Conservation (phyloP, 2,329 filamentous ascomycete species). For the Leptographium wingfieldii region DNA sequence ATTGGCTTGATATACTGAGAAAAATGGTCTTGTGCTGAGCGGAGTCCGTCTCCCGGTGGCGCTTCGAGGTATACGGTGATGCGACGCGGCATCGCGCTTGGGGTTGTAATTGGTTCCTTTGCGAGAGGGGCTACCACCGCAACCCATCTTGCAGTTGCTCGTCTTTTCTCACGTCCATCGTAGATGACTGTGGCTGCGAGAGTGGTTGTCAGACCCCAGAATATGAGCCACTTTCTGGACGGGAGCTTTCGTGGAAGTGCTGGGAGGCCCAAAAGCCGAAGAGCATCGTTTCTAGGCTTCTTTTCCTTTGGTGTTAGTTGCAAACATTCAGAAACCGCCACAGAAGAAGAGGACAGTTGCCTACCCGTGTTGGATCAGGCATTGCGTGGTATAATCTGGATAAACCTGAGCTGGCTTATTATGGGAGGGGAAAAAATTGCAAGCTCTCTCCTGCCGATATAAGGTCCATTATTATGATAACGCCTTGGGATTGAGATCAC, state of each 20-base stretch:
- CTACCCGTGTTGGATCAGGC: slow-evolving; percentile 1
- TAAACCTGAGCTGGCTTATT: neutral
- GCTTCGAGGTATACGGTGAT: slow-evolving; percentile 77
- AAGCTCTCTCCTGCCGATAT: neutral
- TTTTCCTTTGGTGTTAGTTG: neutral
- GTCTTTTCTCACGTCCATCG: slow-evolving; percentile 82
- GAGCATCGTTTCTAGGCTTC: slow-evolving; percentile 50
- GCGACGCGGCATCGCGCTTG: slow-evolving; percentile 65
- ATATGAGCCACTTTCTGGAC: slow-evolving; percentile 96
- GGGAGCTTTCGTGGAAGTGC: slow-evolving; percentile 74
- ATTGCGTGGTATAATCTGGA: neutral
- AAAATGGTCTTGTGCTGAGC: slow-evolving; percentile 85
- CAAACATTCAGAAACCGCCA: neutral
- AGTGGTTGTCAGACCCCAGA: slow-evolving; percentile 65
- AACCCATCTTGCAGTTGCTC: slow-evolving; percentile 75
- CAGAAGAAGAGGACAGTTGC: neutral
- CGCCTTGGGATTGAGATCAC: neutral
- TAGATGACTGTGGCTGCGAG: slow-evolving; percentile 76
- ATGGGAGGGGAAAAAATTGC: neutral
- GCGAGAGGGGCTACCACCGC: slow-evolving; percentile 75
- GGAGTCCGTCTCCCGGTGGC: slow-evolving; percentile 75
- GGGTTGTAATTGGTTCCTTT: slow-evolving; percentile 54
- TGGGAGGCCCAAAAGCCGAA: slow-evolving; percentile 74
- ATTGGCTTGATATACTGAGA: slow-evolving; percentile 93
- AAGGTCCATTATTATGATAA: neutral